phyloP scores from a whole-genome alignment of 1,284 basidiomycete species.

The Ceratobasidium papillatum region DNA sequence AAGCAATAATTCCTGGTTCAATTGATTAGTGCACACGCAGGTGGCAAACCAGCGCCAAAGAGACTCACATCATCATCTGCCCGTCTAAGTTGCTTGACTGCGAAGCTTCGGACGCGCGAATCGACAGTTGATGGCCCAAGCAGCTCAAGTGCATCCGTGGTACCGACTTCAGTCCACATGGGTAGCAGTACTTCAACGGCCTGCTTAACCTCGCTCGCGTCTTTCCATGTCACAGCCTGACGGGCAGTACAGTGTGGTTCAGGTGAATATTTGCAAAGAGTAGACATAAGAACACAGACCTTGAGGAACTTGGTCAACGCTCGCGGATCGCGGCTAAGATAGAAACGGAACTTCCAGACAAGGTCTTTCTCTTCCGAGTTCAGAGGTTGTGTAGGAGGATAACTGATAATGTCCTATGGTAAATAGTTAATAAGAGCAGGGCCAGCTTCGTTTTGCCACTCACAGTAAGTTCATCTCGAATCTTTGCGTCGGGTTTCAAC shows the following conservation, averaged over 20 bases:
- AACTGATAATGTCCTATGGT: constrained; percentile 86
- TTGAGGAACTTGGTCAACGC: constrained; percentile 98
- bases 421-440: not conserved
- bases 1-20: constrained; percentile 82
- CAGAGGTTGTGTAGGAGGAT: constrained; percentile 88
- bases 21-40: not conserved
- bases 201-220: constrained; percentile 95
- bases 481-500: constrained; percentile 94
- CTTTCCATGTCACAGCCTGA: constrained; percentile 92
- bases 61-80: constrained; percentile 90
- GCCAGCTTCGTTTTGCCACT: constrained; percentile 48
- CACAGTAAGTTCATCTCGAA: constrained; percentile 92
- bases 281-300: constrained; percentile 36
- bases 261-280: not conserved
- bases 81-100: constrained; percentile 87
- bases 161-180: constrained; percentile 96
- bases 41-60: not conserved
- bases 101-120: constrained; percentile 90
- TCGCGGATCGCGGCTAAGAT: constrained; percentile 87
- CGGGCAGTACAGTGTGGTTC: not conserved
- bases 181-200: constrained; percentile 96
- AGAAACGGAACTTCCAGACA: constrained; percentile 99
- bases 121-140: constrained; percentile 92
- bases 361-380: constrained; percentile 94
- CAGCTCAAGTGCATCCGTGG: constrained; percentile 95